phyloP scores from a whole-genome alignment of 2,329 filamentous ascomycete genomes.

The Fusarium virguliforme region DNA sequence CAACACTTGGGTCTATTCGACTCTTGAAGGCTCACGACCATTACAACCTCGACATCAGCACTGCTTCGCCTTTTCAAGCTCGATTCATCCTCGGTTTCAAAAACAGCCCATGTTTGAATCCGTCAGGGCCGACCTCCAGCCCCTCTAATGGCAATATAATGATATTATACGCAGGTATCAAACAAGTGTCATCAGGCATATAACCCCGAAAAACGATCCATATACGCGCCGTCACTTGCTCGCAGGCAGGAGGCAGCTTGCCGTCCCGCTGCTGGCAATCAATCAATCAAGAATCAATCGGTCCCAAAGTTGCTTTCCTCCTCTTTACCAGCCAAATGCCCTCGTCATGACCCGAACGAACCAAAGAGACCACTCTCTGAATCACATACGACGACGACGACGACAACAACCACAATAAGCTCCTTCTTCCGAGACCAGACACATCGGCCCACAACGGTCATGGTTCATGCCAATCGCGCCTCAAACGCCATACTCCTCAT shows the following conservation, averaged over 20 bases:
- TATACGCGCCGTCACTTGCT: constrained; percentile 35
- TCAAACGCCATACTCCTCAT: constrained; percentile 50
- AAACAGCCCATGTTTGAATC: constrained; percentile 9
- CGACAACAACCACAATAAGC: constrained; percentile 24
- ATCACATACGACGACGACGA: constrained; percentile 15
- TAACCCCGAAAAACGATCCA: constrained; percentile 35
- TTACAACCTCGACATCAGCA: background rate
- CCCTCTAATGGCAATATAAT: constrained; percentile 41
- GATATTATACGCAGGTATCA: constrained; percentile 52
- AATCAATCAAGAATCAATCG: background rate
- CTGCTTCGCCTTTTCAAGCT: background rate
- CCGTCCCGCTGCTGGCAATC: constrained; percentile 26
- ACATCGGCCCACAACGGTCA: constrained; percentile 20
- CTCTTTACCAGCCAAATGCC: constrained; percentile 23
- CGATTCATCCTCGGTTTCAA: background rate
- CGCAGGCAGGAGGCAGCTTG: constrained; percentile 23
- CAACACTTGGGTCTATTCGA: background rate
- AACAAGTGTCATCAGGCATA: constrained; percentile 47
- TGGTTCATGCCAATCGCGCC: constrained; percentile 35
- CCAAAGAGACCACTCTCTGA: constrained; percentile 33
- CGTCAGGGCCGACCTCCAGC: background rate
- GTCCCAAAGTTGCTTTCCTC: constrained; percentile 22
- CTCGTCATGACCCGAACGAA: constrained; percentile 35
- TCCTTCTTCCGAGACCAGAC: constrained; percentile 20
- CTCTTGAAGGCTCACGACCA: background rate